Percentiles rank a stretch among this genome's conserved stretches.
Conservation (phyloP, 2,329 filamentous ascomycete species). For the Aspergillus phoenicis region DNA sequence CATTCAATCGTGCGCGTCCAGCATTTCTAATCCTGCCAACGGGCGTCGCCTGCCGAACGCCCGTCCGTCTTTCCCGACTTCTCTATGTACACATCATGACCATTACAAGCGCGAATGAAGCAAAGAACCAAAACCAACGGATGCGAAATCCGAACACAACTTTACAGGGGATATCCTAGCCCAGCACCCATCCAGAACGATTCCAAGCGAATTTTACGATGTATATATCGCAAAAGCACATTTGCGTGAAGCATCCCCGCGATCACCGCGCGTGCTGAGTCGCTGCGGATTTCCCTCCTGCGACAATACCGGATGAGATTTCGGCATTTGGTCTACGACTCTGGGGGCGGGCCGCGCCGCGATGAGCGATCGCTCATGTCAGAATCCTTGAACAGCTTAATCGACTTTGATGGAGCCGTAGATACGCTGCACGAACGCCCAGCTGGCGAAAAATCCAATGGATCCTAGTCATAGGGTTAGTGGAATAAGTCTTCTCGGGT, state of each 20-base stretch:
- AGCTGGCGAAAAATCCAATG: constrained; percentile 93
- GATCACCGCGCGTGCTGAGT: too few relatives aligned
- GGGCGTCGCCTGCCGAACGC: too few relatives aligned
- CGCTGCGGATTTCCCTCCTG: background rate
- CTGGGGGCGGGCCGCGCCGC: constrained; percentile 1
- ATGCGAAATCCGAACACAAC: background rate
- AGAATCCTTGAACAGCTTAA: constrained; percentile 45
- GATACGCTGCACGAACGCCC: constrained; percentile 91
- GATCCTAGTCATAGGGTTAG: constrained; percentile 62
- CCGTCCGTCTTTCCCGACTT: background rate
- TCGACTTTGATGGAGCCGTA: constrained; percentile 99
- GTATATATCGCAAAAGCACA: background rate
- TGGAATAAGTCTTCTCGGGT: background rate
- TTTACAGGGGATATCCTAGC: constrained; percentile 16
- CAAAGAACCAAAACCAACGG: constrained; percentile 1
- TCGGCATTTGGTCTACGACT: background rate
- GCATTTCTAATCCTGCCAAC: background rate
- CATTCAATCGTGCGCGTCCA: constrained; percentile 9
- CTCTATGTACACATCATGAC: constrained; percentile 21
- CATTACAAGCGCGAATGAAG: background rate
- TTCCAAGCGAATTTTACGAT: background rate
- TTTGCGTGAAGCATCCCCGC: too few relatives aligned
- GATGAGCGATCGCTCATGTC: background rate
- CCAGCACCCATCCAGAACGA: background rate
- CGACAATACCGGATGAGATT: background rate